Base-by-base conservation (phyloP, 495 filamentous ascomycete species). In the Letharia lupina region DNA sequence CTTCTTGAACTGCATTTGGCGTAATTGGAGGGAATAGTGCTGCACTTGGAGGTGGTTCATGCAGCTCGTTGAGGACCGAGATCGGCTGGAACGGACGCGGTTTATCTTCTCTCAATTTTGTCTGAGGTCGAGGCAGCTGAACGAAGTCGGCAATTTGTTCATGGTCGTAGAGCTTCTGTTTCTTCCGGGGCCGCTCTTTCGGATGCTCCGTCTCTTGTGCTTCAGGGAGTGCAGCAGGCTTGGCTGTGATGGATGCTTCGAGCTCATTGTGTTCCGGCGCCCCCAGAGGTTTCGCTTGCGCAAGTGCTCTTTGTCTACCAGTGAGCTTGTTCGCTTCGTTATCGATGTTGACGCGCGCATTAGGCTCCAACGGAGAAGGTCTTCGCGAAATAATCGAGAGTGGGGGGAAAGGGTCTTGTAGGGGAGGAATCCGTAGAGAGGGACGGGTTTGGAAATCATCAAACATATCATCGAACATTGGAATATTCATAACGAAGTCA, bases 21-120 rank as follows among this genome's bases (percentile, higher is more conserved):
- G 70, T 72, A 59, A 91, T 91, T 9, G 87, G 89, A 1, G 89
- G 87, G 67, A 91, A 88, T 13, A 90, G 78, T 35, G 85, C 84
- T 60, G 87, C 84, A 71, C 90, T 85, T 15, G 88, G 89, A 6
- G 89, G 89, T 1, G 89, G 89, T 69, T 90, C 87, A 70, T 88
- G 86, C 42, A 91, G 75, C n/a, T 87, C 87, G 71, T 88, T 86
- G 50, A 92, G 82, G 68, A 91, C 89, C 64, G 87, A 78, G 20
- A 73, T 64, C 5, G 81, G 81, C 18, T 77, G 78, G 67, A 82
- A 82, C 1, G 79, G 81, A 42, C 76, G 79, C 37, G 75, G 78
- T 31, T 80, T 77, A 48, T 79, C 78, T 44, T 81, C 78, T 60
- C 78, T 79, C 23, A 77, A 75, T 4, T 80, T 70, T 61, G 79